These are phyloP conservation scores for Dinochytrium kinnereticum DNA, from an alignment of 371 early-diverging fungal genomes.

Conservation along the genomic window DNA sequence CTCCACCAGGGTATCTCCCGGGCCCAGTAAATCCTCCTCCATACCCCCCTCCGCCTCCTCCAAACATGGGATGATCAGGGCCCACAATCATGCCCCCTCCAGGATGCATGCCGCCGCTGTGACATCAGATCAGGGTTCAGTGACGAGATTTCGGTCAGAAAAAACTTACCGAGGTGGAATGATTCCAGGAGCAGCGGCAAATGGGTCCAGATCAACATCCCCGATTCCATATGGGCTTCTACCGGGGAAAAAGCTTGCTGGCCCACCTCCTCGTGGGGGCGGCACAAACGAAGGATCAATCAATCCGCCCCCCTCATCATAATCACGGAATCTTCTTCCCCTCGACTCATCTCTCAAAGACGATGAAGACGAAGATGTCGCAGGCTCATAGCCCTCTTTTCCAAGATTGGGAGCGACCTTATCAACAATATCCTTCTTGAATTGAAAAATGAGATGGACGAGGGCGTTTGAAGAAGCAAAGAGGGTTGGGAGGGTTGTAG, in stretches of 20 bases:
- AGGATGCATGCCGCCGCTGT: slow-evolving; percentile 50
- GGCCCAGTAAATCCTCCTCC: slow-evolving; percentile 35
- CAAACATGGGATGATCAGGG: slow-evolving; percentile 90
- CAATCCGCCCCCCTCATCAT: background rate
- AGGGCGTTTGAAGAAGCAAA: slow-evolving; percentile 43
- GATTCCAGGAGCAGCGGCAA: slow-evolving; percentile 56
- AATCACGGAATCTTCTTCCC: background rate
- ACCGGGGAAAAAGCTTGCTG: background rate
- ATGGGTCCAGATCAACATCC: slow-evolving; percentile 66
- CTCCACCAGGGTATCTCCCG: slow-evolving; percentile 33
- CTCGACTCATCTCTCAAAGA: background rate
- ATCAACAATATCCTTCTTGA: slow-evolving; percentile 70
- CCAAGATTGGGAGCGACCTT: slow-evolving; percentile 68
- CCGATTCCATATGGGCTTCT: slow-evolving; percentile 63
- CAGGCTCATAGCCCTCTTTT: slow-evolving; percentile 61
- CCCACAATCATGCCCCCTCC: slow-evolving; percentile 89
- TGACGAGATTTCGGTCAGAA: background rate
- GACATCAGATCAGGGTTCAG: background rate
- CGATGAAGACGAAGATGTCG: background rate
- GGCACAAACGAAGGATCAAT: slow-evolving; percentile 11
- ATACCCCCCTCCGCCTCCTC: slow-evolving; percentile 43
- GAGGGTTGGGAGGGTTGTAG: background rate
- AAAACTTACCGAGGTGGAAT: slow-evolving; percentile 28
- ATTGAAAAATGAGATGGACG: slow-evolving; percentile 63
- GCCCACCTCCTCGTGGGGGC: slow-evolving; percentile 34